Base-by-base conservation (phyloP, 1,139 yeast genomes). In the Saccharomyces uvarum region DNA sequence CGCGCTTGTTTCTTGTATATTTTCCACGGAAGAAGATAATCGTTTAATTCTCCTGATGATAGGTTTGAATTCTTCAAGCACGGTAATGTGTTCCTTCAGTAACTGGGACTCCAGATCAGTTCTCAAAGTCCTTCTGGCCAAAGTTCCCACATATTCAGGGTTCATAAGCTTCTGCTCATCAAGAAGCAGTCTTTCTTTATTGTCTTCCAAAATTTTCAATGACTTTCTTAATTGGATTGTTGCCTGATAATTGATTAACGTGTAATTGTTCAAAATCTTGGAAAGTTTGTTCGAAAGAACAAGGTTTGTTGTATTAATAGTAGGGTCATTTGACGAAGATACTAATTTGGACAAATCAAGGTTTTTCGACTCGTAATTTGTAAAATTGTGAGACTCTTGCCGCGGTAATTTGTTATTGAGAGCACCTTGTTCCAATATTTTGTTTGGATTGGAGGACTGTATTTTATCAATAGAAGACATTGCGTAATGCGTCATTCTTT, bases 21-120 rank as follows among this genome's bases (percentile, higher is more conserved):
- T 73, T 44, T 73, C 71, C 13, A 85, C 72, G 1, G 74, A 65
- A 50, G 73, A 73, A 33, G 85, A 72, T 3, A 65, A 56, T 50
- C 69, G 60, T 48, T 64, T 66, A 14, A 68, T 65, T 49, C 69
- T 65, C 55, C 68, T 73, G 13, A 83, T 77, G 9, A 82, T 74
- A 2, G 86, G 83, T 54, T 76, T 79, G 61, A 83, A 88, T 54
- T 82, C 87, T 61, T 80, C 82, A 53, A 90, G 73, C 0, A 82
- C 75, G 14, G 70, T 64, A 3, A 81, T 73, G 61, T 88, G 88
- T 54, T 81, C 81, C 59, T 78, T 81, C 55, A 89, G 73, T 48
- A 88, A 73, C 56, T 87, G 90, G n/a, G 76, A 76, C 63, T 89
- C 96, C 14, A 89, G 75, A 52, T 80, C 81, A 49, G 89, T 82